Conservation (phyloP, 2,329 filamentous ascomycete species). For the Cladophialophora yegresii region DNA sequence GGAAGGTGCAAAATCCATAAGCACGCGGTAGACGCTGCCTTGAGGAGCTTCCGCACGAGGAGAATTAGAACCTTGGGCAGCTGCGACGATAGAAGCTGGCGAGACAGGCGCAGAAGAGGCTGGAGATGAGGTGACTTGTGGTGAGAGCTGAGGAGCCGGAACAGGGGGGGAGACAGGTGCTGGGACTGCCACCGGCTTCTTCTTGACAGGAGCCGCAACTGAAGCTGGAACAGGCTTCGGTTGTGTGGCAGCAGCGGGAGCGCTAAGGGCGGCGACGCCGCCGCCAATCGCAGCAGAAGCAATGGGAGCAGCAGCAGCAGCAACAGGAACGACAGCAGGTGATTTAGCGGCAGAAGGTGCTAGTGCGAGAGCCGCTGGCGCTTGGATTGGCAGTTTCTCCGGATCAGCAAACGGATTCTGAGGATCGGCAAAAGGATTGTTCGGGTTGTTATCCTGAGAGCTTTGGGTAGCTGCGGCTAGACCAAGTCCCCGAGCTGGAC, state of each 20-base stretch:
- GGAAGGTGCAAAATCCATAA: conserved; percentile 89
- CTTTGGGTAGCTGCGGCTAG: conserved; percentile 13
- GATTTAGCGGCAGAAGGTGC: conserved; percentile 40
- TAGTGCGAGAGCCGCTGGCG: conserved; percentile 34
- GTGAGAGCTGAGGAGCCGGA: conserved; percentile 34
- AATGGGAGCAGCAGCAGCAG: conserved; percentile 40
- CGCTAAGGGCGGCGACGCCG: conserved; percentile 42
- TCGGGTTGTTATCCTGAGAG: conserved; percentile 26
- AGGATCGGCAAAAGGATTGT: conserved; percentile 37
- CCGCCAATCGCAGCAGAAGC: conserved; percentile 47
- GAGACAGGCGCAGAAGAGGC: conserved; percentile 60
- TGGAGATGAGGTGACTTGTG: conserved; percentile 42
- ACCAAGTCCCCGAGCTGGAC: conserved; percentile 7
- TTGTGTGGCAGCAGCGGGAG: conserved; percentile 16
- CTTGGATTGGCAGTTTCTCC: conserved; percentile 21
- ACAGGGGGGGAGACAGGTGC: conserved; percentile 43
- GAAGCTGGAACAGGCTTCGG: conserved; percentile 53
- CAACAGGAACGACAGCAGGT: conserved; percentile 45
- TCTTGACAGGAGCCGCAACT: conserved; percentile 62
- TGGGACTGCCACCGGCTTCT: conserved; percentile 36
- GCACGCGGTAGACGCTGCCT: conserved; percentile 82
- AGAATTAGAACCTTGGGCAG: conserved; percentile 53
- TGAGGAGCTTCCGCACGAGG: conserved; percentile 51
- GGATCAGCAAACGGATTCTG: conserved; percentile 31
- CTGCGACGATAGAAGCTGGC: conserved; percentile 41